phyloP scores from a whole-genome alignment of 306 rosid genomes.

The Pyrus betulifolia region DNA sequence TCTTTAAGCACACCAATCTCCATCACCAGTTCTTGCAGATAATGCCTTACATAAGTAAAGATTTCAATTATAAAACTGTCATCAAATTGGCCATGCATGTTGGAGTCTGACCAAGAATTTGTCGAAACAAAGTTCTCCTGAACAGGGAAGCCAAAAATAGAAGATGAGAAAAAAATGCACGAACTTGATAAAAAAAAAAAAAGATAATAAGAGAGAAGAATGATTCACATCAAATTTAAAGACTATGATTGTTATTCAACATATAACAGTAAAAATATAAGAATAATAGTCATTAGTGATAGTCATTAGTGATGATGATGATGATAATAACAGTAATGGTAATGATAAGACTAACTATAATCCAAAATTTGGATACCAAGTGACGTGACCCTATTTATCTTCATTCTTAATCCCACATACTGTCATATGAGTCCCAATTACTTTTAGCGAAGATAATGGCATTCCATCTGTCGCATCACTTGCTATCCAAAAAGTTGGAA shows the following conservation, averaged over 20 bases:
- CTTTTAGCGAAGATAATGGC: neutral
- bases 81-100: constrained; percentile 27
- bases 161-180: neutral
- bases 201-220: neutral
- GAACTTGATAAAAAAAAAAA: neutral
- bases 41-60: constrained; percentile 34
- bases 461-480: neutral
- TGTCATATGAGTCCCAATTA: neutral
- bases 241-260: neutral
- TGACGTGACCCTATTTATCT: neutral
- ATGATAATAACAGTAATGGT: neutral
- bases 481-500: neutral
- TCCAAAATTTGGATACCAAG: neutral
- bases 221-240: neutral
- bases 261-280: neutral
- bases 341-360: neutral
- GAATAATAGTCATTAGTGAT: neutral
- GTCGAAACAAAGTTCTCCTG: constrained; percentile 36
- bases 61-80: constrained; percentile 34
- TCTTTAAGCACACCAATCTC: constrained; percentile 50
- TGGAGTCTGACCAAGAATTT: constrained; percentile 47
- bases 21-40: constrained; percentile 44
- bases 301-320: neutral
- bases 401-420: neutral
- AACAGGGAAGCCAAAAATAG: constrained; percentile 19